Percentiles rank a stretch among this genome's conserved stretches.
Evolutionary conservation across 2,329 filamentous ascomycete species (phyloP).

Genomic region (Grosmannia serpens): DNA sequence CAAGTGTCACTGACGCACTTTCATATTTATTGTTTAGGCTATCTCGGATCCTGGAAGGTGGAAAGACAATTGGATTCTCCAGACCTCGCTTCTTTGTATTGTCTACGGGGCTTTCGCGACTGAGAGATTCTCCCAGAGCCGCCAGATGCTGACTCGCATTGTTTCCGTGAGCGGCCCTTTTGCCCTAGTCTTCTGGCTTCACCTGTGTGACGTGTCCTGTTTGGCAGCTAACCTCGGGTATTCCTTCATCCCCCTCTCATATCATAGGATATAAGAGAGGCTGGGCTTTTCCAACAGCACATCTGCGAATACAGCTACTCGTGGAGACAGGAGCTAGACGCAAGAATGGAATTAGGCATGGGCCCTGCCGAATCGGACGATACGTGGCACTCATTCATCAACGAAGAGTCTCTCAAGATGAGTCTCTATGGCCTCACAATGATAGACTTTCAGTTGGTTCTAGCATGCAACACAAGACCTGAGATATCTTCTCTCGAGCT

Average conservation of each 20-base stretch:
- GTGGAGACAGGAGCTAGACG: slow-evolving; percentile 4
- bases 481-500: slow-evolving; percentile 5
- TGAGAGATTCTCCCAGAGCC: background rate
- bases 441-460: slow-evolving; percentile 4
- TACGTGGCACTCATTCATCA: slow-evolving; percentile 2
- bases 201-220: too few relatives aligned
- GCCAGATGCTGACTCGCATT: slow-evolving; percentile 2
- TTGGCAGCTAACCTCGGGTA: too few relatives aligned
- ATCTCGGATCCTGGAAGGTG: slow-evolving; percentile 2
- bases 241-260: background rate
- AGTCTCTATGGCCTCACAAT: slow-evolving; percentile 1
- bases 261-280: slow-evolving; percentile 1
- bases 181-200: background rate
- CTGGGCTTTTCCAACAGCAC: slow-evolving; percentile 3
- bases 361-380: background rate
- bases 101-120: slow-evolving; percentile 3
- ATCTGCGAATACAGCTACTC: slow-evolving; percentile 1
- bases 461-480: slow-evolving; percentile 3
- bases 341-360: background rate
- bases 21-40: too few relatives aligned
- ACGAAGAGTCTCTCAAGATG: slow-evolving; percentile 6
- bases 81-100: slow-evolving; percentile 3
- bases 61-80: slow-evolving; percentile 5
- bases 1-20: too few relatives aligned
- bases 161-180: background rate